Base-by-base conservation (phyloP, 768 basidiomycete genomes). In the Cytidiella melzeri region DNA sequence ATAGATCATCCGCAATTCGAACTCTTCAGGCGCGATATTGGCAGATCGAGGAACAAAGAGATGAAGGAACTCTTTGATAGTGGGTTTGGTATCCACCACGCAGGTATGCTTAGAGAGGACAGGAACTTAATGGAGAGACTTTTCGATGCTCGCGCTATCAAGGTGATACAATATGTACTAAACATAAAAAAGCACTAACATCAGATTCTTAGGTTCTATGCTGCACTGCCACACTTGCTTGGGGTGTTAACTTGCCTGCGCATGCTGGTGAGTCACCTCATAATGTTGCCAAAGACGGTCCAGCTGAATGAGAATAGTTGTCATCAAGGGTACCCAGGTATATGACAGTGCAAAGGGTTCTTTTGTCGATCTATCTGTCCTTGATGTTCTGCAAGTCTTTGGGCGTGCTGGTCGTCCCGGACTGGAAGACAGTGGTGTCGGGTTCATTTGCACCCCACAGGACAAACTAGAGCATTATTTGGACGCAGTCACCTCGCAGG, bases 231-330 rank as follows among this genome's bases (percentile, higher is more conserved):
- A 99, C 96, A 2, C 75, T 99, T 38, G 96, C 96, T 4, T 99
- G 96, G 96, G 96, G 96, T 68, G 96, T 99, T 57, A 99, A 99
- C 66, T 71, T 99, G 54, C 96, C 96, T 27, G 96, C 96, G 15
- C 95, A 98, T 68, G 96, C 96, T 49, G 92, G 89, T 89, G 54
- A 54, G 69, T 44, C 15, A n/a, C n/a, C n/a, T n/a, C n/a, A n/a
- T n/a, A n/a, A n/a, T n/a, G n/a, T n/a, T n/a, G n/a, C n/a, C n/a
- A n/a, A n/a, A n/a, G n/a, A n/a, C n/a, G n/a, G n/a, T n/a, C n/a
- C n/a, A n/a, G n/a, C n/a, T n/a, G n/a, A n/a, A n/a, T n/a, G n/a
- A n/a, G n/a, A 24, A 1, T 39, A 90, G 94, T 96, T 47, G 69
- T 96, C 55, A 97, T 96, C 71, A 99, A 99, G 67, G 96, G 96